These are phyloP conservation scores for Eragrostis curvula DNA, from an alignment of 176 grass and related monocot genomes.

Conservation along the genomic window DNA sequence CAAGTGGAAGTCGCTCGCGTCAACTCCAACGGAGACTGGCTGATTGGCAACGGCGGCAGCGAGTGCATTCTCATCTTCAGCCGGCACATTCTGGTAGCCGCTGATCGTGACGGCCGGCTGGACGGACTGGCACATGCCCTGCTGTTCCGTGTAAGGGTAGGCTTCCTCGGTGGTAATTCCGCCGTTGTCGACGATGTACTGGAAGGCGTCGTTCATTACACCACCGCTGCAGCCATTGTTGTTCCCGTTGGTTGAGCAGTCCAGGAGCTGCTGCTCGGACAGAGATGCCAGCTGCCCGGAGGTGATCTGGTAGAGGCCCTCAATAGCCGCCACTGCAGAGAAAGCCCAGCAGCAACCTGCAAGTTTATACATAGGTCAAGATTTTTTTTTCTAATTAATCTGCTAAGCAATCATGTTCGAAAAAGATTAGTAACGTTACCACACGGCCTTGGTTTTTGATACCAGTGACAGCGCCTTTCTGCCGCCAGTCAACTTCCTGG, in stretches of 20 bases:
- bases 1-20: not conserved
- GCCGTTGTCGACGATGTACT: not conserved
- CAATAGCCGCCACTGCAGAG: not conserved
- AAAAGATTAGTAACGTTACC: not conserved
- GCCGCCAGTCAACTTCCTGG: slow-evolving; percentile 10
- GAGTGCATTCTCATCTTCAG: not conserved
- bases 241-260: not conserved
- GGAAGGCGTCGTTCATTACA: not conserved
- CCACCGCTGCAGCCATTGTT: not conserved
- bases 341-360: slow-evolving; percentile 14
- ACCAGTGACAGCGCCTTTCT: slow-evolving; percentile 15
- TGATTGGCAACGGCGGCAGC: not conserved
- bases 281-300: not conserved
- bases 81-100: not conserved
- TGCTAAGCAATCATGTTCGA: too few relatives aligned
- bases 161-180: not conserved
- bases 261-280: slow-evolving; percentile 25
- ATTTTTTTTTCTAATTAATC: too few relatives aligned
- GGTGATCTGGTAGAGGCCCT: slow-evolving; percentile 14
- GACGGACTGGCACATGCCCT: not conserved
- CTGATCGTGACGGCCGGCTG: not conserved
- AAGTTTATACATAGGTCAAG: too few relatives aligned
- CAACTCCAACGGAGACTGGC: not conserved
- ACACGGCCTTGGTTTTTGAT: slow-evolving; percentile 25
- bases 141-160: not conserved